These are phyloP conservation scores for Apiotrichum akiyoshidainum DNA, from an alignment of 1,284 basidiomycete species.

Conservation along the genomic window DNA sequence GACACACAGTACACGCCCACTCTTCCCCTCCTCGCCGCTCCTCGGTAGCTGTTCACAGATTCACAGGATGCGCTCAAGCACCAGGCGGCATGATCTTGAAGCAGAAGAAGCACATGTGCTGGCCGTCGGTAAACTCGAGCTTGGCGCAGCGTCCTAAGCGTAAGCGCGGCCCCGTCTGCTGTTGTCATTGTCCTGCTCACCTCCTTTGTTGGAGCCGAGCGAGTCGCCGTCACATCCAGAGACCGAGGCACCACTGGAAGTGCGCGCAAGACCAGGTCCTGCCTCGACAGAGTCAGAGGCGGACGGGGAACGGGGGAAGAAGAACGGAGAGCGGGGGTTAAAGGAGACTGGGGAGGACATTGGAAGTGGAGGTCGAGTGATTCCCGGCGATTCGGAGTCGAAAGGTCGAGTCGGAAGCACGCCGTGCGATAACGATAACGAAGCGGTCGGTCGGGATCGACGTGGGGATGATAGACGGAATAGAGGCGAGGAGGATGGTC, in stretches of 20 bases:
- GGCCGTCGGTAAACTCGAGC: neutral
- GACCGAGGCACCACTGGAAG: neutral
- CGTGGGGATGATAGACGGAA: too few relatives aligned
- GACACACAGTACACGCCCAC: neutral
- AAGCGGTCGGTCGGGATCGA: too few relatives aligned
- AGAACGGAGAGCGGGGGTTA: neutral
- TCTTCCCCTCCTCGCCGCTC: neutral
- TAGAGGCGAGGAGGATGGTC: too few relatives aligned
- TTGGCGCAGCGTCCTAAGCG: neutral
- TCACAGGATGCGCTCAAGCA: neutral
- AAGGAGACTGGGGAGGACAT: neutral
- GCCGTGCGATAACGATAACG: too few relatives aligned
- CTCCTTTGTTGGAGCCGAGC: neutral
- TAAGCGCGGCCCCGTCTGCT: neutral
- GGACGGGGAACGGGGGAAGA: neutral
- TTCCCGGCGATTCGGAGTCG: too few relatives aligned
- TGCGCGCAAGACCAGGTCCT: neutral
- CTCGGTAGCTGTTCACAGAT: neutral
- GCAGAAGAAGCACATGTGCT: conserved; percentile 6
- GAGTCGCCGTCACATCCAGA: neutral
- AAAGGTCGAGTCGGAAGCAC: too few relatives aligned
- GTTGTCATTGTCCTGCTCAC: neutral
- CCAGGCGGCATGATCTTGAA: neutral
- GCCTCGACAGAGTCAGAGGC: neutral
- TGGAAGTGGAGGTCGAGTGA: neutral